Evolutionary conservation across 371 early-diverging fungal genomes (phyloP), one percentile per base, ranked within the genome.

Genomic region (Rhizomucor miehei): DNA sequence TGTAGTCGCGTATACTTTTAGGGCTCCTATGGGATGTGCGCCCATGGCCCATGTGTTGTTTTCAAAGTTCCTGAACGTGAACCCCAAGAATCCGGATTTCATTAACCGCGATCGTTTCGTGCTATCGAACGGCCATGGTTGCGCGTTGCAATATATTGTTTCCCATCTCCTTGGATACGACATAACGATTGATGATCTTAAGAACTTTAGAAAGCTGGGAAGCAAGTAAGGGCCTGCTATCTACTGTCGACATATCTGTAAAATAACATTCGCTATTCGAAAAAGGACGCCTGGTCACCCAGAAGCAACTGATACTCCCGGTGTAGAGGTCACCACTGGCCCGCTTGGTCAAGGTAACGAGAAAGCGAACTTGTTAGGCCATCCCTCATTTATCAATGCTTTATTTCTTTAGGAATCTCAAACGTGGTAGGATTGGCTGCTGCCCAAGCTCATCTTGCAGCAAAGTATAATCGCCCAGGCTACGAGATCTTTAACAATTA

Each of bases 111-210:
- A 99, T 74, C 92, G 99, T 37, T 99, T 99, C 69, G 90, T 99
- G 25, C 82, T 99, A 44, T 99, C 99, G 43, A 99, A 99, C 73
- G 99, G 99, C 20, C 99, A 99, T 71, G 97, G 85, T 25, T 96
- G 99, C 68, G 97, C 88, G 3, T 80, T 98, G 51, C 94, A 95
- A 74, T 99, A 99, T 73, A 85, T 90, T 47, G 62, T 94, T 56
- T 82, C 94, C 47, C 97, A 98, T 78, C 71, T 99, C 29, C 53
- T 88, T 46, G 99, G 99, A 1, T 95, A 88, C 79, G 80, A 91
- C 45, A 55, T 99, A 21, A 66, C 89, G 10, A 82, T 98, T 62
- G 90, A 95, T 20, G 99, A 99, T 65, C 80, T 99, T 55, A 92
- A 93, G 80, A 53, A 80, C 47, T 99, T 99, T 83, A 90, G 99